Conservation (phyloP, 768 basidiomycete species). For the Sporobolomyces phaffii region DNA sequence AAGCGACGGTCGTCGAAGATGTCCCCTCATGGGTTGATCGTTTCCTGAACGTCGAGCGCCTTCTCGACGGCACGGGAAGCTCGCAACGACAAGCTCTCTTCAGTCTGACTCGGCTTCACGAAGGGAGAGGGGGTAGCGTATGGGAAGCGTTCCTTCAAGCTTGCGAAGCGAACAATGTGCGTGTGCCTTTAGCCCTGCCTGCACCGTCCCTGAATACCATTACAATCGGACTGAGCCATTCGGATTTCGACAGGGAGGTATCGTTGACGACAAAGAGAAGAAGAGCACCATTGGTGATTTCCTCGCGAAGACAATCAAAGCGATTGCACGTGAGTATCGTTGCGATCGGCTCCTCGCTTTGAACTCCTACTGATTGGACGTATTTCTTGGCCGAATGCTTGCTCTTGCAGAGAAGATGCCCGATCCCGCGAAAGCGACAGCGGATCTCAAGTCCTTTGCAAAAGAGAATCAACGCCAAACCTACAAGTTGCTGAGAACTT, state of each 20-base stretch:
- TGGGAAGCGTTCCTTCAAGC: slow-evolving; percentile 65
- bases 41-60: slow-evolving; percentile 64
- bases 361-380: no score
- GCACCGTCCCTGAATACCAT: not conserved
- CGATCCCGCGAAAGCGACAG: slow-evolving; percentile 66
- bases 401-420: slow-evolving; percentile 51
- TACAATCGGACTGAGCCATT: not conserved
- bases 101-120: slow-evolving; percentile 59
- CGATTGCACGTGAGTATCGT: slow-evolving; percentile 56
- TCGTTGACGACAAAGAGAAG: slow-evolving; percentile 72
- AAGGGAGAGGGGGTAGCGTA: slow-evolving; percentile 56
- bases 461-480: slow-evolving; percentile 76
- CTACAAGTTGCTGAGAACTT: slow-evolving; percentile 74
- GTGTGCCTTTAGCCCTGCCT: not conserved
- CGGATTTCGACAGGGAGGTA: slow-evolving; percentile 61
- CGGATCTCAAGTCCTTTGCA: slow-evolving; percentile 76
- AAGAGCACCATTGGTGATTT: slow-evolving; percentile 54
- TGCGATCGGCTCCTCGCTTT: not conserved
- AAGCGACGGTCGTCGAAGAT: slow-evolving; percentile 40
- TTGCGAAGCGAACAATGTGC: slow-evolving; percentile 77
- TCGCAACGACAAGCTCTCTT: slow-evolving; percentile 58
- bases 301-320: slow-evolving; percentile 56
- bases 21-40: slow-evolving; percentile 69
- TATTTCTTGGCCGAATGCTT: slow-evolving; percentile 45
- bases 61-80: slow-evolving; percentile 54